Evolutionary conservation across 352 stramenopile species (phyloP).

Genomic region (Pythium insidiosum): DNA sequence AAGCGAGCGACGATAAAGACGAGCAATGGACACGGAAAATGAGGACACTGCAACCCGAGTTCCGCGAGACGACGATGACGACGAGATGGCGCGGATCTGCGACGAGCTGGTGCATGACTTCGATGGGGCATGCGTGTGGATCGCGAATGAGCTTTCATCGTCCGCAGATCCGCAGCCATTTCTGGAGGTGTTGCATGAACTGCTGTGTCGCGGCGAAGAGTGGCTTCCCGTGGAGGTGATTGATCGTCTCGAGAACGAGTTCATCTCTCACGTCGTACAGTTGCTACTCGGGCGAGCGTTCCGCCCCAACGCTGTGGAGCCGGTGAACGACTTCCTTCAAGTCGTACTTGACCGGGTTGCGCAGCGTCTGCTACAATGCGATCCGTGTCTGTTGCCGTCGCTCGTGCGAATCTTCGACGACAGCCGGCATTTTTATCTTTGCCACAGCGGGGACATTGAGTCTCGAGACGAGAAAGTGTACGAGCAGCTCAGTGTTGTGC

Average conservation of each 20-base stretch:
- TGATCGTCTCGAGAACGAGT: constrained; percentile 37
- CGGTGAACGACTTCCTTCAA: constrained; percentile 43
- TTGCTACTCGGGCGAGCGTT: constrained; percentile 35
- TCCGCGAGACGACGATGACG: neutral
- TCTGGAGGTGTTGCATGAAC: neutral
- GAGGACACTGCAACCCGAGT: constrained; percentile 2
- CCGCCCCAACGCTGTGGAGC: constrained; percentile 10
- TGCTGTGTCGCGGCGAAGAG: constrained; percentile 10
- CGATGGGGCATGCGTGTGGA: constrained; percentile 29
- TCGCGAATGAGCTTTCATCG: constrained; percentile 29
- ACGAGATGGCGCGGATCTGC: constrained; percentile 12
- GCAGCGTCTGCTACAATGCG: too few relatives aligned
- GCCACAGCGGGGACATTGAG: too few relatives aligned
- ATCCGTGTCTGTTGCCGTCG: too few relatives aligned
- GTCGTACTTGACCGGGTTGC: constrained; percentile 27
- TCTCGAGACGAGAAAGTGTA: too few relatives aligned
- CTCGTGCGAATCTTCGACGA: too few relatives aligned
- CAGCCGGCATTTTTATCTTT: too few relatives aligned
- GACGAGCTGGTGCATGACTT: constrained; percentile 42
- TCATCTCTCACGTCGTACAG: constrained; percentile 52
- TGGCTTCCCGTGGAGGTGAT: constrained; percentile 16
- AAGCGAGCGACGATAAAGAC: neutral
- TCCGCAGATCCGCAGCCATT: constrained; percentile 18
- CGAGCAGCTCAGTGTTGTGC: too few relatives aligned
- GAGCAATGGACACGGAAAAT: neutral